Base-by-base conservation (phyloP, 257 asterid genomes). In the Dorcoceras hygrometricum region DNA sequence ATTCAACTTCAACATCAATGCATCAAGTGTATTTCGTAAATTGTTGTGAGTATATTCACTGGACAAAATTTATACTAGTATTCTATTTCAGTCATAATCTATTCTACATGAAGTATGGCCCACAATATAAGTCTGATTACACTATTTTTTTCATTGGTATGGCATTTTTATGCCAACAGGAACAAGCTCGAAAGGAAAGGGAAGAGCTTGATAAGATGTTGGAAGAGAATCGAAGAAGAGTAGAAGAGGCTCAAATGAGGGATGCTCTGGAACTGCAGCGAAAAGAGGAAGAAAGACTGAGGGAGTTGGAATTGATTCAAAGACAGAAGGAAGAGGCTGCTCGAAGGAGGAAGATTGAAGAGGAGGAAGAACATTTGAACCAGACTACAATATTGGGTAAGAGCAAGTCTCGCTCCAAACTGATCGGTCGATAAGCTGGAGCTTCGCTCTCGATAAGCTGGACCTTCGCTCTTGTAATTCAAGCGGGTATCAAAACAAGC, bases 181-280 rank as follows among this genome's bases (percentile, higher is more conserved):
- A 89, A 81, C 86, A 89, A 75, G 96, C 95, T 76, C 83, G 96
- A 55, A 87, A 75, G 73, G 98, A 91, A 82, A 89, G 96, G 75
- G 96, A 91, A 65, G 96, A 89, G 77, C 89, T 91, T 28, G 98
- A 91, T 66, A 91, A 87, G 79, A 87, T 91, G 96, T 91, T 91
- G 27, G 98, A 87, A 78, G 98, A 91, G 84, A 91, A 91, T 69
- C 84, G 74, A 0, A 84, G 98, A 80, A 83, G 95, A 68, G 98
- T 91, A 28, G 95, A 91, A 84, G 98, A 91, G 79, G 76, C 98
- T 58, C 98, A 91, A 77, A 84, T 85, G 73, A 81, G 88, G 78
- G 81, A 87, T 82, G 98, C 98, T 62, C 46, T 87, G 65, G 96
- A 91, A 71, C 86, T 72, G 59, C 95, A 85, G 77, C 71, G 89